A percentile compares a stretch with the other conserved stretches of the same genome.
Evolutionary conservation across 2,329 filamentous ascomycete species (phyloP).

Genomic region (Alternaria alternata): DNA sequence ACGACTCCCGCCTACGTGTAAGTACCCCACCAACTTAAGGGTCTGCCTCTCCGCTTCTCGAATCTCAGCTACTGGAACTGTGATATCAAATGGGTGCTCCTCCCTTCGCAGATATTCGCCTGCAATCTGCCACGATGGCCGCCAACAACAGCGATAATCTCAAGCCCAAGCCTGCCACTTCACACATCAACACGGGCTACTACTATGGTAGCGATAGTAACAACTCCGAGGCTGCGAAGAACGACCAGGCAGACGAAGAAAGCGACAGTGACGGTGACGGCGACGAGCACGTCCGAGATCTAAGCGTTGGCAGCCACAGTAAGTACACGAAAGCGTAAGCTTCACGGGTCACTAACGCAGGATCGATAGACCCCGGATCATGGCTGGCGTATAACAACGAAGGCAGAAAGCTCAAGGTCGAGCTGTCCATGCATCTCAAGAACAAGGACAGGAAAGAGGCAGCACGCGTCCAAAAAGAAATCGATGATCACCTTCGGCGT

Average conservation of each 20-base stretch:
- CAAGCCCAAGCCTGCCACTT: neutral
- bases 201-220: too few species aligned
- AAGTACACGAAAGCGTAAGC: neutral
- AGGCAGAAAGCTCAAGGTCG: neutral
- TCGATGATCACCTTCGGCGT: neutral
- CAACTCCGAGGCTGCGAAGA: neutral
- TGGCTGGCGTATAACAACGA: neutral
- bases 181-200: neutral
- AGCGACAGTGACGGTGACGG: neutral
- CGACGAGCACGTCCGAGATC: neutral
- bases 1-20: neutral
- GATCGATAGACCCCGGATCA: neutral
- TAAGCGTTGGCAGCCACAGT: neutral
- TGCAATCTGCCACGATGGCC: neutral
- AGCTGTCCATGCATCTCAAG: neutral
- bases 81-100: neutral
- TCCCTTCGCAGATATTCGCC: neutral
- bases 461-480: neutral
- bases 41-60: neutral
- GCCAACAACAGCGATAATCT: neutral
- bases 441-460: neutral
- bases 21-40: neutral
- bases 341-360: neutral
- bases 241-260: neutral
- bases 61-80: neutral